These are phyloP conservation scores for Fusarium haematococcum DNA, from an alignment of 2,329 filamentous ascomycete genomes.

Conservation along the genomic window DNA sequence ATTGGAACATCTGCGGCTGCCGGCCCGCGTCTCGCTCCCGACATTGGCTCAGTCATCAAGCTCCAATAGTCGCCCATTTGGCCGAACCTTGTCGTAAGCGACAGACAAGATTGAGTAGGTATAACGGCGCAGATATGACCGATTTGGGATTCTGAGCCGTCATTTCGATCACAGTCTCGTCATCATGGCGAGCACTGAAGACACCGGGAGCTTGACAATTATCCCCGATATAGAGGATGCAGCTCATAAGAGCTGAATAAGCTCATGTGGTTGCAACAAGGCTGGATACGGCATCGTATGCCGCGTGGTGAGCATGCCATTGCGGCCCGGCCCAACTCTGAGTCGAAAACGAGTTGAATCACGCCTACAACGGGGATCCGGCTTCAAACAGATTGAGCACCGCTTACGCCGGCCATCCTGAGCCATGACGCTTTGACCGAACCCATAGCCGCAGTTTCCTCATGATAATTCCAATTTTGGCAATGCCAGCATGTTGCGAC, in stretches of 20 bases:
- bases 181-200: slow-evolving; percentile 6
- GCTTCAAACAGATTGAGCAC: not conserved
- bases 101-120: not conserved
- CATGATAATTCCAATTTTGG: slow-evolving; percentile 1
- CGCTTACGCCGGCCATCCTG: not conserved
- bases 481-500: slow-evolving; percentile 13
- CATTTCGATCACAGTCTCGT: slow-evolving; percentile 22
- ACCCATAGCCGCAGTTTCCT: not conserved
- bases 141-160: slow-evolving; percentile 5
- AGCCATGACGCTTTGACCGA: slow-evolving; percentile 7
- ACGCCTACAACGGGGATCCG: not conserved
- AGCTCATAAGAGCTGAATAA: slow-evolving; percentile 4
- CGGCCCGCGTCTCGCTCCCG: slow-evolving; percentile 24
- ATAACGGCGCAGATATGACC: not conserved
- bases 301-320: not conserved
- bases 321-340: not conserved
- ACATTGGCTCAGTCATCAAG: slow-evolving; percentile 19
- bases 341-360: slow-evolving; percentile 6
- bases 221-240: slow-evolving; percentile 33
- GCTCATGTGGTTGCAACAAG: not conserved
- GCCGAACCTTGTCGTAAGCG: slow-evolving; percentile 28
- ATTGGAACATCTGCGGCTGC: slow-evolving; percentile 23
- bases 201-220: not conserved
- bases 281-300: not conserved
- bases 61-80: slow-evolving; percentile 6